Evolutionary conservation across 2,329 filamentous ascomycete genomes (phyloP).

Genomic region (Eurotiales sp.): DNA sequence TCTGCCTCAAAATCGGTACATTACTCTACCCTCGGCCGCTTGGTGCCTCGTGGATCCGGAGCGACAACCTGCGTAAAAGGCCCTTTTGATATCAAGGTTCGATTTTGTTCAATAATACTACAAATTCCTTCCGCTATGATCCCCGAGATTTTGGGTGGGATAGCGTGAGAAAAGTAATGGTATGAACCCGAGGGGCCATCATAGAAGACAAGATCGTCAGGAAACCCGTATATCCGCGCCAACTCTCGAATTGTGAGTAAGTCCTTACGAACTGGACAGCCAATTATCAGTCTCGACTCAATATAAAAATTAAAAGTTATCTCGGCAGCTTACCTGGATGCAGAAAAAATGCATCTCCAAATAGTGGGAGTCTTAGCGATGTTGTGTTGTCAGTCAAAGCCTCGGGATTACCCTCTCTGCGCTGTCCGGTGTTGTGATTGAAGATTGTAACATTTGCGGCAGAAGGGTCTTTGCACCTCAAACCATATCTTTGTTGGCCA

Average conservation of each 20-base stretch:
- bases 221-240: slow-evolving; percentile 3
- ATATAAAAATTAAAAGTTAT: neutral
- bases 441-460: neutral
- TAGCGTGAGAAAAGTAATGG: neutral
- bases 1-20: too few species aligned
- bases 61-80: neutral
- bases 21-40: neutral
- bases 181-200: neutral
- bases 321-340: neutral
- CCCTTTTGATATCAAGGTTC: neutral
- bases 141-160: neutral
- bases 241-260: neutral
- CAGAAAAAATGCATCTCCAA: neutral
- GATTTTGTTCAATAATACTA: neutral
- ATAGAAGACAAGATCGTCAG: slow-evolving; percentile 6
- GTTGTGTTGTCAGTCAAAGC: neutral
- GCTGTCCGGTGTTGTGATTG: neutral
- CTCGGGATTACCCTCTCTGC: too few species aligned
- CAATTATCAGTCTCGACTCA: neutral
- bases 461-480: neutral
- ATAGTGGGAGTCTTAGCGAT: neutral
- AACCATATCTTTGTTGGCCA: neutral
- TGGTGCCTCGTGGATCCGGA: neutral
- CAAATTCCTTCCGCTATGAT: neutral
- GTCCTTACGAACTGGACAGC: neutral